Percentiles rank a stretch among this genome's conserved stretches.
Evolutionary conservation across 2,329 filamentous ascomycete species (phyloP).

Genomic region (Colletotrichum gigasporum): DNA sequence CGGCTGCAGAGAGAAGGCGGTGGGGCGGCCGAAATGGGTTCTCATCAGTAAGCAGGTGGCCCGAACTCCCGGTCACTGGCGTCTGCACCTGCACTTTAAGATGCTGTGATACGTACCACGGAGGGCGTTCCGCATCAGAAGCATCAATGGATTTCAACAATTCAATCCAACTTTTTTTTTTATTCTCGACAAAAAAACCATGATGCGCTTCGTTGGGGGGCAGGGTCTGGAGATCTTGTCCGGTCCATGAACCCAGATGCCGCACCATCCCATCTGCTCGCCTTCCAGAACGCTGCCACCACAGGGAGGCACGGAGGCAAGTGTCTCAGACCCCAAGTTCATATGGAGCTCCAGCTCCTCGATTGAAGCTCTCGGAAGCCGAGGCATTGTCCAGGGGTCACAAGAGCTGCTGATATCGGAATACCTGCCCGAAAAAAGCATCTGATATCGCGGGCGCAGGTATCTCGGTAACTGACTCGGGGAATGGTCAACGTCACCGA

Average conservation of each 20-base stretch:
- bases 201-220: no score
- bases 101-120: slow-evolving; percentile 6
- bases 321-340: not conserved
- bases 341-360: not conserved
- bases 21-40: not conserved
- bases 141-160: not conserved
- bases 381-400: slow-evolving; percentile 12
- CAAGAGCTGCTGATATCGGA: not conserved
- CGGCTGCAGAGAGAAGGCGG: not conserved
- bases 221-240: no score
- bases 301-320: not conserved
- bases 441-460: not conserved
- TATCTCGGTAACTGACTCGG: slow-evolving; percentile 7
- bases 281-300: not conserved
- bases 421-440: not conserved
- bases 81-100: no score
- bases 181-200: no score
- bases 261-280: not conserved
- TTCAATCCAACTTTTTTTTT: no score
- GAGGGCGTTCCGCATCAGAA: not conserved
- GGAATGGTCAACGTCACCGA: slow-evolving; percentile 13
- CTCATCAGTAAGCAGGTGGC: slow-evolving; percentile 14
- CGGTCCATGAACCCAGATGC: no score
- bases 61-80: no score
- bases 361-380: slow-evolving; percentile 9